Evolutionary conservation across 2,329 filamentous ascomycete genomes (phyloP).

Genomic region (Nemania sp.): DNA sequence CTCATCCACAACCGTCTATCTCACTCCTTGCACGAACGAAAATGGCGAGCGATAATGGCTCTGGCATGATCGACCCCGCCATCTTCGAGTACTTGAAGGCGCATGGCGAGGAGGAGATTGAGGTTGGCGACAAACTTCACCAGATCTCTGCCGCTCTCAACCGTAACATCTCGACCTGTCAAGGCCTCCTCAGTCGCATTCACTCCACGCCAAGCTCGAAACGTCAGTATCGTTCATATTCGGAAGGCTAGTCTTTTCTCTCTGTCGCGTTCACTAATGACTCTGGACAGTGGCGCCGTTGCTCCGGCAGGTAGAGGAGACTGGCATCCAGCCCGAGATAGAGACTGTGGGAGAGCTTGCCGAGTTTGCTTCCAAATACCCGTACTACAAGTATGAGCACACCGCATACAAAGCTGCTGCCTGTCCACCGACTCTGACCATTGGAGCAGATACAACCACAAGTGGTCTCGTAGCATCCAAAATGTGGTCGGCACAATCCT

Average conservation of each 20-base stretch:
- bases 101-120: conserved; percentile 86
- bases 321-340: conserved; percentile 73
- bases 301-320: conserved; percentile 69
- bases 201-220: conserved; percentile 78
- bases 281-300: conserved; percentile 64
- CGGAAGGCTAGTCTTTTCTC: neutral
- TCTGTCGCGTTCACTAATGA: conserved; percentile 12
- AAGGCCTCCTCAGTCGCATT: conserved; percentile 83
- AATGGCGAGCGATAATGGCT: conserved; percentile 34
- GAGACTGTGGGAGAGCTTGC: conserved; percentile 72
- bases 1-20: neutral
- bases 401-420: neutral
- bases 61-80: conserved; percentile 72
- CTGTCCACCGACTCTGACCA: conserved; percentile 4
- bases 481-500: conserved; percentile 68
- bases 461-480: conserved; percentile 85
- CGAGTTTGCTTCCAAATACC: conserved; percentile 77
- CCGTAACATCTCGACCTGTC: conserved; percentile 78
- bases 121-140: conserved; percentile 80
- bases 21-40: conserved; percentile 9
- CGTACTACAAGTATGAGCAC: conserved; percentile 83
- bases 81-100: conserved; percentile 88
- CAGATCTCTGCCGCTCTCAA: conserved; percentile 82
- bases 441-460: conserved; percentile 69
- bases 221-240: conserved; percentile 45